phyloP scores from a whole-genome alignment of 345 rosid genomes.

The Citrus glauca region DNA sequence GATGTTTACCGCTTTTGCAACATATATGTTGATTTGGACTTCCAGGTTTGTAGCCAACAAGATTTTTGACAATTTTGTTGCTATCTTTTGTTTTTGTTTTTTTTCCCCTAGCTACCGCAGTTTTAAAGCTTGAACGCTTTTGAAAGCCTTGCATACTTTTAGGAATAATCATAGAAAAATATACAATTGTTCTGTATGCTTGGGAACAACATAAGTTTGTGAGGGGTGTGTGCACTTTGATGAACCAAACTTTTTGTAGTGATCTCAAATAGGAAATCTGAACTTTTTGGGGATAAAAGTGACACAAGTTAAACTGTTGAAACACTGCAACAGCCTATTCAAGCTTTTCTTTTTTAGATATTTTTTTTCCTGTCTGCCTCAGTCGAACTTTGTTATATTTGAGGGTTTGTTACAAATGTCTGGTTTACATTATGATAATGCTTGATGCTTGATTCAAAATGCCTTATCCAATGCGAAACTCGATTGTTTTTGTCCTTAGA shows the following conservation, averaged over 20 bases:
- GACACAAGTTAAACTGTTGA: neutral
- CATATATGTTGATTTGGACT: slow-evolving; percentile 67
- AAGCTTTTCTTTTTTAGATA: neutral
- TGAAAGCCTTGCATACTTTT: neutral
- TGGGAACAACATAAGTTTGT: neutral
- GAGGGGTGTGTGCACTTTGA: neutral
- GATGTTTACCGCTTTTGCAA: slow-evolving; percentile 83
- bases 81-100: neutral
- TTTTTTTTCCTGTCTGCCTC: neutral
- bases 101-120: neutral
- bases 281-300: neutral
- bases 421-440: neutral
- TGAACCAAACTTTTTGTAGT: neutral
- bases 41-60: slow-evolving; percentile 52
- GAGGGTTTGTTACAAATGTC: neutral
- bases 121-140: neutral
- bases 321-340: neutral
- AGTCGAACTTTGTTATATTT: neutral
- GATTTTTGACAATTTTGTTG: slow-evolving; percentile 4
- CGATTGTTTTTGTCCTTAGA: neutral
- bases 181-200: neutral
- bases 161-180: neutral
- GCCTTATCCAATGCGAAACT: neutral
- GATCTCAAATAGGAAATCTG: neutral
- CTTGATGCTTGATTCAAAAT: neutral